phyloP scores from a whole-genome alignment of 768 basidiomycete species.

The Strobilomyces confusus region DNA sequence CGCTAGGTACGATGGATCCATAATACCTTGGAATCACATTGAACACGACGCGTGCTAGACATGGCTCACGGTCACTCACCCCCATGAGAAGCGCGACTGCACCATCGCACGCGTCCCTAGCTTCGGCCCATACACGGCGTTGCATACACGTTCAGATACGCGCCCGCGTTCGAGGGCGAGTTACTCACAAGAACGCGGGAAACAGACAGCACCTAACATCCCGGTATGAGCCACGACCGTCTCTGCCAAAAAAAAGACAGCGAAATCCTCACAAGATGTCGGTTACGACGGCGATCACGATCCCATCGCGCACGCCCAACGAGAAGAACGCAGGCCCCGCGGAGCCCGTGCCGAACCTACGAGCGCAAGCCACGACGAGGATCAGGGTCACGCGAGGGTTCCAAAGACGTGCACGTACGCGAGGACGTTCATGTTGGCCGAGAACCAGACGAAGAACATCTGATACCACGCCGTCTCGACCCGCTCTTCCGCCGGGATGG shows the following conservation, averaged over 20 bases:
- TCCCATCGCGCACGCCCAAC: conserved; percentile 41
- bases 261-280: conserved; percentile 5
- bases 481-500: conserved; percentile 34
- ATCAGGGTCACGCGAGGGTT: no score
- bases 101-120: neutral
- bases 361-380: neutral
- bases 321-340: conserved; percentile 49
- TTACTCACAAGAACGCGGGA: conserved; percentile 38
- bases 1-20: conserved; percentile 33
- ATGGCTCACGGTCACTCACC: no score
- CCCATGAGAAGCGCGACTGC: no score
- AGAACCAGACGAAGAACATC: conserved; percentile 51
- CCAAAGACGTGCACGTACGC: conserved; percentile 27
- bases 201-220: conserved; percentile 29
- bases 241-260: neutral
- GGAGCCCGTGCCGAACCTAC: conserved; percentile 46
- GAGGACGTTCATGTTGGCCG: conserved; percentile 43
- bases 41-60: conserved; percentile 6
- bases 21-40: conserved; percentile 21
- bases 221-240: neutral
- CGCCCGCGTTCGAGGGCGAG: neutral
- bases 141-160: conserved; percentile 13
- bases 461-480: conserved; percentile 42
- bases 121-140: conserved; percentile 51
- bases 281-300: conserved; percentile 32